Base-by-base conservation (phyloP, 2,329 filamentous ascomycete genomes). In the Nothomitra cinnamomea region DNA sequence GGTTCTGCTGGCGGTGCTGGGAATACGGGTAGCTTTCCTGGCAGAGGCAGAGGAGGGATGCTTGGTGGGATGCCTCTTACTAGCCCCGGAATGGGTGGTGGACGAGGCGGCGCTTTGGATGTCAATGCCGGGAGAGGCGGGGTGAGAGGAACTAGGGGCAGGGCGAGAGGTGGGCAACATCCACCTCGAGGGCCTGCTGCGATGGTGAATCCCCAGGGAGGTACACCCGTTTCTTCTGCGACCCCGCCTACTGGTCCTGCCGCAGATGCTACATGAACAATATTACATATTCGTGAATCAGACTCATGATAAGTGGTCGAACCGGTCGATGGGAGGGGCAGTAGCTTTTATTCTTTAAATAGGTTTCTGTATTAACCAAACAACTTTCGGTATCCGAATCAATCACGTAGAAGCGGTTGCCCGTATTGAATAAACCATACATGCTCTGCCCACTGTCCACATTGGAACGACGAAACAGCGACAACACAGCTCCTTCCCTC, bases 1-100 rank as follows among this genome's bases (percentile, higher is more conserved):
- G 61, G 52, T 36, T 51, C 56, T 19, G n/a, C 52, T 22, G 52
- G 35, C 32, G 50, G 50, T 32, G 53, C 24, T 4, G 32, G 40
- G 43, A 15, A 51, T 41, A 51, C 48, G 25, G 22, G 13, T 45
- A 42, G 51, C 49, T 32, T 13, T 52, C 45, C 43, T 3, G 53
- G 50, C 2, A 51, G 55, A n/a, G 57, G 58, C 12, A 49, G 25
- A 49, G 45, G 45, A n/a, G 32, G 45, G 17, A n/a, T 5, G 28
- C 28, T 10, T 10, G 28, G 28, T 32, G 28, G 28, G 4, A 32
- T 32, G 28, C 5, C 10, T 32, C 28, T 15, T 24, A 13, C 24
- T 49, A 24, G 45, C 13, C 13, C 17, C 42, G 17, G 8, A 21
- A 42, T 10, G 19, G 35, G 36, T 17, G 25, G 10, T 43, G 51